A percentile compares a stretch with the other conserved stretches of the same genome.
phyloP scores from a whole-genome alignment of 441 rosid genomes.

The Theobroma grandiflorum region DNA sequence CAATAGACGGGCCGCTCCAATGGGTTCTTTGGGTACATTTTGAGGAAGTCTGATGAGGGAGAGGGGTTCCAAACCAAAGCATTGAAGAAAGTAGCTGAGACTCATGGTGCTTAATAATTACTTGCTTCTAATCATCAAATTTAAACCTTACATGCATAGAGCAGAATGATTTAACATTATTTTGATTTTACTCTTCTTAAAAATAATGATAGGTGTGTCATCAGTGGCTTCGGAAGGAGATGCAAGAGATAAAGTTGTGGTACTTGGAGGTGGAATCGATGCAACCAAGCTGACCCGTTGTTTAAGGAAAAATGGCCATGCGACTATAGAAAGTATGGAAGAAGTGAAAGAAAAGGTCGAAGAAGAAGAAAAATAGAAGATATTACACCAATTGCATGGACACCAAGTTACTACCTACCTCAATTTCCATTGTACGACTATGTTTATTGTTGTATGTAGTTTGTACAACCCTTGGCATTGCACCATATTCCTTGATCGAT shows the following conservation, averaged over 20 bases:
- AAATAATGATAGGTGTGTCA: neutral
- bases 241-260: constrained; percentile 9
- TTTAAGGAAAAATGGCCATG: constrained; percentile 18
- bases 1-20: neutral
- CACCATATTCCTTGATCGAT: too few species aligned
- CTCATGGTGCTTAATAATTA: neutral
- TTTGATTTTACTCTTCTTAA: neutral
- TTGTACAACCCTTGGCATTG: too few species aligned
- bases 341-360: neutral
- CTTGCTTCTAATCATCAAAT: too few species aligned
- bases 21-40: neutral
- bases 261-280: constrained; percentile 26
- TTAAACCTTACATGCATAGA: too few species aligned
- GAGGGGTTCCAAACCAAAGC: neutral
- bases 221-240: constrained; percentile 8
- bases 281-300: neutral
- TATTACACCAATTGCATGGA: neutral
- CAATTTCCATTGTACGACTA: neutral
- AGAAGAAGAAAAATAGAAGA: neutral
- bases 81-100: constrained; percentile 9
- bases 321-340: neutral
- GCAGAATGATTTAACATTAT: neutral
- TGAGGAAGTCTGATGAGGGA: neutral
- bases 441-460: too few species aligned
- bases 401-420: neutral